Evolutionary conservation across 495 filamentous ascomycete species (phyloP).

Genomic region (Neurospora terricola): DNA sequence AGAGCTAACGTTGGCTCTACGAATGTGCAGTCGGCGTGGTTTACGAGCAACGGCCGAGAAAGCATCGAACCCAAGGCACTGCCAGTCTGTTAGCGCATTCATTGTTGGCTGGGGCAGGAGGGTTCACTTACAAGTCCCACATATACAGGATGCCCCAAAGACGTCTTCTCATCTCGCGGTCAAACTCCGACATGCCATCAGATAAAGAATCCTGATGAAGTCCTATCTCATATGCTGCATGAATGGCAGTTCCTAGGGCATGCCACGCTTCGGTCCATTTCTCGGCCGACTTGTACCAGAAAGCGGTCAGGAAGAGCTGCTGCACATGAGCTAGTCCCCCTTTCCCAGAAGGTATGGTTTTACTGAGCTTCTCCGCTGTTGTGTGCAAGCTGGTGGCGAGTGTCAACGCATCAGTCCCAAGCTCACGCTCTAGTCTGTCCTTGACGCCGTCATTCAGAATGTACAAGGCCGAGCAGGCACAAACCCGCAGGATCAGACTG

Average conservation of each 20-base stretch:
- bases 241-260: conserved; percentile 33
- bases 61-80: conserved; percentile 33
- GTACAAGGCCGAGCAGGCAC: conserved; percentile 40
- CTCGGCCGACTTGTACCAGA: conserved; percentile 44
- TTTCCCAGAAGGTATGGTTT: conserved; percentile 35
- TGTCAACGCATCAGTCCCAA: conserved; percentile 27
- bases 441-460: conserved; percentile 24
- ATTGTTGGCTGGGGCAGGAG: neutral
- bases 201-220: conserved; percentile 34
- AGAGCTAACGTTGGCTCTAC: conserved; percentile 28
- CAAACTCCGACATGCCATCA: conserved; percentile 32
- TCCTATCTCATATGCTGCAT: conserved; percentile 44
- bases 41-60: conserved; percentile 26
- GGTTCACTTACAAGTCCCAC: conserved; percentile 29
- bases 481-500: conserved; percentile 41
- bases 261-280: conserved; percentile 46
- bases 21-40: conserved; percentile 26
- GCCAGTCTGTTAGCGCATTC: neutral
- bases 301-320: conserved; percentile 40
- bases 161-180: conserved; percentile 35
- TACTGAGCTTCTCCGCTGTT: conserved; percentile 35
- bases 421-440: conserved; percentile 37
- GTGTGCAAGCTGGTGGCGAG: conserved; percentile 33
- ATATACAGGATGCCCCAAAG: conserved; percentile 32
- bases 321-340: conserved; percentile 40